Base-by-base conservation (phyloP, 345 rosid species). In the Odontarrhena argentea region DNA sequence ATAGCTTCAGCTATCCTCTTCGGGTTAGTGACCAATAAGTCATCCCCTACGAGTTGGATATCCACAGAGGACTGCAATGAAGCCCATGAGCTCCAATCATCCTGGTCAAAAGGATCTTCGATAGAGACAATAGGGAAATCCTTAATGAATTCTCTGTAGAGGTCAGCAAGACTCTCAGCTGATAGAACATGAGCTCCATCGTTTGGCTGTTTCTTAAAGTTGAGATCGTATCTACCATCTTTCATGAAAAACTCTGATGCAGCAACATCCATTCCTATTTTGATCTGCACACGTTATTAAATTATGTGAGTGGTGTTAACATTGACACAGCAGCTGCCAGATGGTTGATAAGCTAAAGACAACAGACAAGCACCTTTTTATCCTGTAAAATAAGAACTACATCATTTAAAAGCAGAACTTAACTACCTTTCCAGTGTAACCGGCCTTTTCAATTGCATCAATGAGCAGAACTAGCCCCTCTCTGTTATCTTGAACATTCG, bases 71-170 rank as follows among this genome's bases (percentile, higher is more conserved):
- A 91, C 72, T 77, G 95, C 55, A 94, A 71, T 5, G 90, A 91
- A 24, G 85, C 76, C 99, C 99, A 94, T 50, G 99, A 82, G 63
- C 82, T 88, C 97, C 99, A 94, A 52, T 91, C 99, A 74, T 94
- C 99, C 77, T 88, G 99, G 80, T 94, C 99, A 74, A 94, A 94
- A 12, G 97, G 99, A 83, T 94, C 96, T 71, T 94, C 99, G 53
- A 88, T 88, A 14, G 97, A 94, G 45, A 85, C 96, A 42, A 89
- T 85, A 30, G 99, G 96, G 80, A 95, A 95, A 51, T 95, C 96
- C 69, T 65, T 87, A 58, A 91, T 76, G 68, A 94, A 94, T 62
- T 89, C 92, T 77, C 81, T 81, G 82, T 88, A 91, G 49, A 95
- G 96, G 1, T 89, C 83, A 35, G 87, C 80, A 30, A 95, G 96